These are phyloP conservation scores for Hypoxylon sp. DNA, from an alignment of 2,329 filamentous ascomycete genomes.

Conservation along the genomic window DNA sequence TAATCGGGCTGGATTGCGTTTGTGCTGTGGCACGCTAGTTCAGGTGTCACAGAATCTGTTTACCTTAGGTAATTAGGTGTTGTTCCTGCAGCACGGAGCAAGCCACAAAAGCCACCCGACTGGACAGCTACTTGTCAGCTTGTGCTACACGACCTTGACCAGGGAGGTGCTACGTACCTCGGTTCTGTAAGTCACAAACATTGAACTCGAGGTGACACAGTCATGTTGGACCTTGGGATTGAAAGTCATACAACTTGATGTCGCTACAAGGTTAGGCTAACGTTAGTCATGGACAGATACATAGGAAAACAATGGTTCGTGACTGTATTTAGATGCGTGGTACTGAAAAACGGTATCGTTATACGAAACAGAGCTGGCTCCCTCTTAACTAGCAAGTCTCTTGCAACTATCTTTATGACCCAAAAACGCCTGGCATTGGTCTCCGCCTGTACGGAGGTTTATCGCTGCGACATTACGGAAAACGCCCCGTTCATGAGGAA, in stretches of 20 bases:
- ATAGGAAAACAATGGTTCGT: not conserved
- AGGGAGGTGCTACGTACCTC: not conserved
- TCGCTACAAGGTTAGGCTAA: constrained; percentile 1
- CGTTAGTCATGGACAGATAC: not conserved
- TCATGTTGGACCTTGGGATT: not conserved
- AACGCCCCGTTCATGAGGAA: constrained; percentile 3
- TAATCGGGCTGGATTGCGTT: constrained; percentile 8
- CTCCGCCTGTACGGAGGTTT: not conserved
- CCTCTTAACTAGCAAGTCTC: not conserved
- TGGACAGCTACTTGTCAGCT: not conserved
- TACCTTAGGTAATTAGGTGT: not conserved
- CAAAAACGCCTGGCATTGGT: not conserved
- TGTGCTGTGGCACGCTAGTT: constrained; percentile 6
- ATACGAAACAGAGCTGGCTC: constrained; percentile 2
- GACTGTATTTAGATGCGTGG: constrained; percentile 6
- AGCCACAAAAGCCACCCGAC: constrained; percentile 16
- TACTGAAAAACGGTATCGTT: constrained; percentile 1
- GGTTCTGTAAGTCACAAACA: not conserved
- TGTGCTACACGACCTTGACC: constrained; percentile 4
- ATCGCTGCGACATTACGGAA: not conserved
- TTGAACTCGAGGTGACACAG: not conserved
- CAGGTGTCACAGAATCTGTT: not conserved
- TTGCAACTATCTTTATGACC: not conserved
- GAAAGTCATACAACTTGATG: not conserved
- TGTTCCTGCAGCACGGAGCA: constrained; percentile 20